Conservation (phyloP, 2,329 filamentous ascomycete genomes). For the Pseudogymnoascus destructans region DNA sequence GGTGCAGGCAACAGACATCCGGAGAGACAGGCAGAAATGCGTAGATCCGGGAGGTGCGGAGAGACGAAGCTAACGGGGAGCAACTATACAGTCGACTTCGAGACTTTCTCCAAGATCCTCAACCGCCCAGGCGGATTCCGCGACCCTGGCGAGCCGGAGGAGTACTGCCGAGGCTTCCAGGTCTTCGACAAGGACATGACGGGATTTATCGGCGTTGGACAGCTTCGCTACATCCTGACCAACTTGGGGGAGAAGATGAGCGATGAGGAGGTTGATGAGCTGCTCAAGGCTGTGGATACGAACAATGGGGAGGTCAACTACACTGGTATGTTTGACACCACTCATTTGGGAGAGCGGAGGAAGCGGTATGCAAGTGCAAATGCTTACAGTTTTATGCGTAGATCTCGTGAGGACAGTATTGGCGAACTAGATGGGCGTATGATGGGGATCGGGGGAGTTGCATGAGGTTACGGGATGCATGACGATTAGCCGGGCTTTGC, state of each 20-base stretch:
- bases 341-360: not conserved
- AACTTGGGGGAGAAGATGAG: constrained; percentile 99
- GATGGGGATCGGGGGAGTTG: not conserved
- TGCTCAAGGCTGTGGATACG: constrained; percentile 95
- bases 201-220: constrained; percentile 92
- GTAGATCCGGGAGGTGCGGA: not conserved
- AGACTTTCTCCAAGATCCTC: constrained; percentile 90
- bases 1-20: not conserved
- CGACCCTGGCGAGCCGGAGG: constrained; percentile 91
- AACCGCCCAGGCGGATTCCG: constrained; percentile 97
- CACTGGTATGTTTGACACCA: constrained; percentile 48
- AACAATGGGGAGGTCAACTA: constrained; percentile 97
- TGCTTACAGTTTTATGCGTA: constrained; percentile 25
- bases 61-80: not conserved
- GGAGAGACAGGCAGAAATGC: not conserved
- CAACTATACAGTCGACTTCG: constrained; percentile 68
- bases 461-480: constrained; percentile 9
- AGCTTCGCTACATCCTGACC: constrained; percentile 94
- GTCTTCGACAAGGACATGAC: constrained; percentile 99
- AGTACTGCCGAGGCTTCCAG: constrained; percentile 97
- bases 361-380: not conserved
- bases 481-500: constrained; percentile 9
- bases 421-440: constrained; percentile 51
- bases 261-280: constrained; percentile 95
- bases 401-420: constrained; percentile 79